These are phyloP conservation scores for Clavulina sp. DNA, from an alignment of 768 basidiomycete genomes.

Conservation along the genomic window DNA sequence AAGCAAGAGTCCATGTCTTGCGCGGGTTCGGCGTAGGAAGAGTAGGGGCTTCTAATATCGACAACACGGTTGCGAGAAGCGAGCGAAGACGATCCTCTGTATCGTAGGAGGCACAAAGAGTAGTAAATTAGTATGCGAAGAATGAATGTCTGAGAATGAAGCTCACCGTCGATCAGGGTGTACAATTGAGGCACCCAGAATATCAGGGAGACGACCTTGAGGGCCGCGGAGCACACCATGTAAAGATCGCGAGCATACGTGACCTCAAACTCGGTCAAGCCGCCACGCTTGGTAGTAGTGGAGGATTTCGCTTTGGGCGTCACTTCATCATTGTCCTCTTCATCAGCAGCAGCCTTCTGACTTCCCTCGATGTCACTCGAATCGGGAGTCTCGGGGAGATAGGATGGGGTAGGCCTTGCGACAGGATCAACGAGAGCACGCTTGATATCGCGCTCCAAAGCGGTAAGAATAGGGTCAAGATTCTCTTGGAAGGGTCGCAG, in stretches of 20 bases:
- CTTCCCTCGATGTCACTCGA: constrained; percentile 1
- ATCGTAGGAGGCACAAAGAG: constrained; percentile 5
- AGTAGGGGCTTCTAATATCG: constrained; percentile 49
- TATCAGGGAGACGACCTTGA: constrained; percentile 43
- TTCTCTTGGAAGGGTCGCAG: constrained; percentile 21
- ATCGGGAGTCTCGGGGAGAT: constrained; percentile 1
- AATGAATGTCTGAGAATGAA: constrained; percentile 7
- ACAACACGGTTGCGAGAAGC: constrained; percentile 45
- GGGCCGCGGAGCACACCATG: constrained; percentile 50
- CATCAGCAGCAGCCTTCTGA: not conserved
- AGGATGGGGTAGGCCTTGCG: constrained; percentile 2
- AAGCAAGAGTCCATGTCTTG: constrained; percentile 67
- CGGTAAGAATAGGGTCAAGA: constrained; percentile 31
- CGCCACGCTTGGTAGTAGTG: constrained; percentile 43
- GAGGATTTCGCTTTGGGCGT: constrained; percentile 21
- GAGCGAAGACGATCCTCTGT: constrained; percentile 40
- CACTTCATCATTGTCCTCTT: not conserved
- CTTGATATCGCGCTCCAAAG: constrained; percentile 50
- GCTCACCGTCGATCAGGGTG: constrained; percentile 44
- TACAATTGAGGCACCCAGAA: constrained; percentile 43
- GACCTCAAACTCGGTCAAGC: constrained; percentile 60
- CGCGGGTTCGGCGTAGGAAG: constrained; percentile 70
- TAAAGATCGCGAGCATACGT: constrained; percentile 67
- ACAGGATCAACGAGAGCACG: constrained; percentile 46
- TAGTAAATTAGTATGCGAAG: too few relatives aligned